Evolutionary conservation across 805 yeast genomes (phyloP).

Genomic region (Sugiyamaella smithiae): DNA sequence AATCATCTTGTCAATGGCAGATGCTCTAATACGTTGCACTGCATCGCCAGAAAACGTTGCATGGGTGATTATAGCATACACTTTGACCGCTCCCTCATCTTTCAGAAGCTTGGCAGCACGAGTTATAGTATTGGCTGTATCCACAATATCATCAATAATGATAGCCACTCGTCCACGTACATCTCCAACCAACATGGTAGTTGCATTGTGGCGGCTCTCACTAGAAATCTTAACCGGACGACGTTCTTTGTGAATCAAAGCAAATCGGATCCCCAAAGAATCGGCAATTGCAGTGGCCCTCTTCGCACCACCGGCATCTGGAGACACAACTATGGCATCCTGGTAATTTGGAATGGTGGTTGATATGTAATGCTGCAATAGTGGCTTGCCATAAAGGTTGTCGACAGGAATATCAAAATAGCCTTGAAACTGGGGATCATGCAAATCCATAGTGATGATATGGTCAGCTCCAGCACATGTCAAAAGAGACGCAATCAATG

Average conservation of each 20-base stretch:
- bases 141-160: slow-evolving; percentile 90
- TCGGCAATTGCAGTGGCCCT: slow-evolving; percentile 95
- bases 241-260: slow-evolving; percentile 92
- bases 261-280: slow-evolving; percentile 81
- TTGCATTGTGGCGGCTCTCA: slow-evolving; percentile 20
- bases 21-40: slow-evolving; percentile 58
- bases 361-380: slow-evolving; percentile 79
- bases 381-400: slow-evolving; percentile 83
- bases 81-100: slow-evolving; percentile 87
- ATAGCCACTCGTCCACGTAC: slow-evolving; percentile 83
- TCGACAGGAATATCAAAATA: slow-evolving; percentile 96
- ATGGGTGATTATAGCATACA: slow-evolving; percentile 86
- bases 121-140: slow-evolving; percentile 87
- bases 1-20: slow-evolving; percentile 76
- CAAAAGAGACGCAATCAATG: slow-evolving; percentile 80
- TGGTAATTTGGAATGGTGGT: slow-evolving; percentile 73
- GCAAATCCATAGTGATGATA: slow-evolving; percentile 95
- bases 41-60: slow-evolving; percentile 95
- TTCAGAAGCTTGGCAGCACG: slow-evolving; percentile 89
- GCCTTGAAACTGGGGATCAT: slow-evolving; percentile 97
- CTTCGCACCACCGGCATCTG: slow-evolving; percentile 99
- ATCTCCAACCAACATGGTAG: slow-evolving; percentile 93
- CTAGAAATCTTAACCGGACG: slow-evolving; percentile 36
- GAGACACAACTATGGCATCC: slow-evolving; percentile 89
- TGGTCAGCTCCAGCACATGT: slow-evolving; percentile 96